Evolutionary conservation across 352 stramenopile species (phyloP).

Genomic region (Sclerospora graminicola): DNA sequence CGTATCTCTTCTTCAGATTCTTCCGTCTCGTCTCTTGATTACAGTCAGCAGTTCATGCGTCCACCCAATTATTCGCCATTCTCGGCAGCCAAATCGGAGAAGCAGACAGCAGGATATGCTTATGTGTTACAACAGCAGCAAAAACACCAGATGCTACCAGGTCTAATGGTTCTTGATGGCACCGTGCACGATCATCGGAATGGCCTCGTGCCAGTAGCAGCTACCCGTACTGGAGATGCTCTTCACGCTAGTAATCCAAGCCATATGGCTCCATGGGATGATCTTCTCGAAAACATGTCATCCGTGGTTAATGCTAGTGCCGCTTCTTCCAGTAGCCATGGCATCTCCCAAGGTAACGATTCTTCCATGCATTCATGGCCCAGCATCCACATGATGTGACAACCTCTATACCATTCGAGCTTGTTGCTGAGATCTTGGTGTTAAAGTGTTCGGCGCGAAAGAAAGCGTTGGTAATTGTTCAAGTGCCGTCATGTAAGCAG

Average conservation of each 20-base stretch:
- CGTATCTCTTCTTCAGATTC: slow-evolving; percentile 13
- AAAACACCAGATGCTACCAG: slow-evolving; percentile 12
- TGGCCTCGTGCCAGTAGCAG: slow-evolving; percentile 8
- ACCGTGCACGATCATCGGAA: slow-evolving; percentile 9
- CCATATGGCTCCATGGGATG: slow-evolving; percentile 45
- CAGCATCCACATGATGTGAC: slow-evolving; percentile 66
- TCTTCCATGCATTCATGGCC: slow-evolving; percentile 55
- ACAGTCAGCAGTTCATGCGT: slow-evolving; percentile 20
- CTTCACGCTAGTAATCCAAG: slow-evolving; percentile 9
- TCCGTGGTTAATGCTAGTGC: slow-evolving; percentile 13
- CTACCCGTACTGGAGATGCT: slow-evolving; percentile 9
- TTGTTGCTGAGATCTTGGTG: neutral
- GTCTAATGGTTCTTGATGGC: slow-evolving; percentile 3
- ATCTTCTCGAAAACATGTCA: slow-evolving; percentile 67
- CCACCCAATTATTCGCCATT: slow-evolving; percentile 16
- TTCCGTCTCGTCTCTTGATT: slow-evolving; percentile 15
- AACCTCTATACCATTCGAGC: neutral
- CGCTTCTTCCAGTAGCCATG: slow-evolving; percentile 7
- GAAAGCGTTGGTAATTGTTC: slow-evolving; percentile 18
- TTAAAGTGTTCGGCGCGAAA: slow-evolving; percentile 17
- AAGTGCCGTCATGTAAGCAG: slow-evolving; percentile 5
- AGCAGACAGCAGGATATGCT: slow-evolving; percentile 11
- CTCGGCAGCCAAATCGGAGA: slow-evolving; percentile 16
- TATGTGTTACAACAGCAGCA: slow-evolving; percentile 18
- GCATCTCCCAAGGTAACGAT: slow-evolving; percentile 26